A percentile compares a stretch with the other conserved stretches of the same genome.
Evolutionary conservation across 345 rosid genomes (phyloP).

Genomic region (Rhodomyrtus tomentosa): DNA sequence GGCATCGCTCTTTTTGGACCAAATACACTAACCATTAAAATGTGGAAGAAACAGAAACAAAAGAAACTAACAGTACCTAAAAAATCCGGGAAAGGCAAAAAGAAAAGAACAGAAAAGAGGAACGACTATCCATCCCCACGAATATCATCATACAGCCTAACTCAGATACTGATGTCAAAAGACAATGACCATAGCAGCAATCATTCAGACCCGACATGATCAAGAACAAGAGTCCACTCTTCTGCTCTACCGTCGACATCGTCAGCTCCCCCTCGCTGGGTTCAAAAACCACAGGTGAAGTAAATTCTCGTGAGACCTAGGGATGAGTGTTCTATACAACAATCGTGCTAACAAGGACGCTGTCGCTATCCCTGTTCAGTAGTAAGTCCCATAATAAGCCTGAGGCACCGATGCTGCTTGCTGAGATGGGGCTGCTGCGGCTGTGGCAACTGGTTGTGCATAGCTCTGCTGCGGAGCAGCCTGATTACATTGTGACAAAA

Average conservation of each 20-base stretch:
- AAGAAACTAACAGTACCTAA: neutral
- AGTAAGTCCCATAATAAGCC: constrained; percentile 11
- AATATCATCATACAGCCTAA: neutral
- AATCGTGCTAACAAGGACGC: neutral
- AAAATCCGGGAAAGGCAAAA: neutral
- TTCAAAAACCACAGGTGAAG: neutral
- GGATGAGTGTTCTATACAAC: neutral
- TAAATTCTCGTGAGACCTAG: neutral
- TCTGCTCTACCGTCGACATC: neutral
- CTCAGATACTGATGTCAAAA: neutral
- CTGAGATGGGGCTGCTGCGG: neutral
- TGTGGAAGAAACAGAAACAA: neutral
- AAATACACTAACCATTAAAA: neutral
- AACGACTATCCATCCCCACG: neutral
- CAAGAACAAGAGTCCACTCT: neutral
- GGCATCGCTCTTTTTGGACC: neutral
- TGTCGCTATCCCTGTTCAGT: neutral
- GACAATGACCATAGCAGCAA: neutral
- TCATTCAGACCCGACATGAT: neutral
- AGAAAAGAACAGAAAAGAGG: neutral
- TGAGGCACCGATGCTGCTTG: constrained; percentile 5
- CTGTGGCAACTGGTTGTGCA: neutral
- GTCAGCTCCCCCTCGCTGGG: neutral
- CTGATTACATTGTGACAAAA: neutral
- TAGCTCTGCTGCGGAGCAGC: constrained; percentile 3